phyloP scores from a whole-genome alignment of 345 rosid genomes.

The Linum tenue region DNA sequence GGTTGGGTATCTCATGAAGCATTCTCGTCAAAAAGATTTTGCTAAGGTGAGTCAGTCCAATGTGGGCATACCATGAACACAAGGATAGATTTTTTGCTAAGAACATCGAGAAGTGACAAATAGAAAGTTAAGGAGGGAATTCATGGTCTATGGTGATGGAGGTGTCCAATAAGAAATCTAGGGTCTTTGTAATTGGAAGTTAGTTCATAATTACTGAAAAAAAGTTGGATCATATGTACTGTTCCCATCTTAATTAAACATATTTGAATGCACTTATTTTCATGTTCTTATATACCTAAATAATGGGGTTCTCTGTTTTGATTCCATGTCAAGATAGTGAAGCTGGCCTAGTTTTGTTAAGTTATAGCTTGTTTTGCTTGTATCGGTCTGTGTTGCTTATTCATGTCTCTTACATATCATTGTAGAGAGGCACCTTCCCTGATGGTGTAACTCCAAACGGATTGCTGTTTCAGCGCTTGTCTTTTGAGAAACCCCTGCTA shows the following conservation, averaged over 20 bases:
- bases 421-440: conserved; percentile 86
- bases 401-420: conserved; percentile 15
- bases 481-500: conserved; percentile 49
- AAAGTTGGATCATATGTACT: too few species aligned
- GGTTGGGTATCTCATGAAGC: conserved; percentile 82
- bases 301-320: too few species aligned
- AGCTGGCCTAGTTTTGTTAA: neutral
- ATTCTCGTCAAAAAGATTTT: conserved; percentile 82
- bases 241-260: too few species aligned
- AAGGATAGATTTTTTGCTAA: too few species aligned
- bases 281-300: too few species aligned
- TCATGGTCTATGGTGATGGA: too few species aligned
- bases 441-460: conserved; percentile 64
- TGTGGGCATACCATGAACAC: neutral
- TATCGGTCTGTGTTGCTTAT: neutral
- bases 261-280: too few species aligned
- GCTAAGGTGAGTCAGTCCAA: conserved; percentile 46
- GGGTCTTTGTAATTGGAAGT: too few species aligned
- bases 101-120: too few species aligned
- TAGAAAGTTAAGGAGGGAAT: too few species aligned
- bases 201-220: too few species aligned
- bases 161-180: too few species aligned
- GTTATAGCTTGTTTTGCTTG: neutral
- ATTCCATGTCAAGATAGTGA: conserved; percentile 1
- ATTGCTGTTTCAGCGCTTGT: conserved; percentile 67